Evolutionary conservation across 2,329 filamentous ascomycete species (phyloP).

Genomic region (Cladosporium velox): DNA sequence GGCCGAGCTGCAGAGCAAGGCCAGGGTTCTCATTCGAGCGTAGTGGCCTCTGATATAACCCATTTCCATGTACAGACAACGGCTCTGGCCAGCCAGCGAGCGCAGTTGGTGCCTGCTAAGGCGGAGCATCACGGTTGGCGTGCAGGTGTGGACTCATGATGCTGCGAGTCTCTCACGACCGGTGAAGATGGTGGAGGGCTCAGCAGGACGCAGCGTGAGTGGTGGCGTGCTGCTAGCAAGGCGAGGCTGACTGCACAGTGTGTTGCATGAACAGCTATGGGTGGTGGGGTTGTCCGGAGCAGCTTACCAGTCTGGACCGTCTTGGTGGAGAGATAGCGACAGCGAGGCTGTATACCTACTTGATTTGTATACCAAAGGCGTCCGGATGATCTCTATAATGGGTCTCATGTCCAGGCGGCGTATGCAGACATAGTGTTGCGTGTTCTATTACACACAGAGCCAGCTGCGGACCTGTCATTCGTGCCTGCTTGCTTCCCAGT

Average conservation of each 20-base stretch:
- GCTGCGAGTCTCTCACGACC: background rate
- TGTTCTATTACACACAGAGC: background rate
- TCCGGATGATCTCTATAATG: background rate
- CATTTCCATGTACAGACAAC: background rate
- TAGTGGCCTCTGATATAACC: background rate
- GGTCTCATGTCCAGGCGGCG: background rate
- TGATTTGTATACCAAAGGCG: background rate
- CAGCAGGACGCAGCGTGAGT: constrained; percentile 7
- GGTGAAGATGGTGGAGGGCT: constrained; percentile 11
- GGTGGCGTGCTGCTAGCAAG: constrained; percentile 15
- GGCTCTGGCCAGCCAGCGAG: background rate
- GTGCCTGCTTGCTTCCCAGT: background rate
- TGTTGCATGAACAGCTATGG: constrained; percentile 7
- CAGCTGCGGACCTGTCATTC: background rate
- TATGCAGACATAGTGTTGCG: background rate
- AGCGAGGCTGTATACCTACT: background rate
- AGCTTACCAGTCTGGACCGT: background rate
- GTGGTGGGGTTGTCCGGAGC: constrained; percentile 14
- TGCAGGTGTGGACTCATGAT: background rate
- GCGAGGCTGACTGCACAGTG: constrained; percentile 16
- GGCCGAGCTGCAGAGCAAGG: constrained; percentile 8
- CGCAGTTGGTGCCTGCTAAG: background rate
- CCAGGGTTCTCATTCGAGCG: background rate
- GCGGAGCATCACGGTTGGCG: background rate
- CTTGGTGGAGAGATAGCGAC: background rate